Evolutionary conservation across 2,329 filamentous ascomycete genomes (phyloP).

Genomic region (Cladorrhinum sp.): DNA sequence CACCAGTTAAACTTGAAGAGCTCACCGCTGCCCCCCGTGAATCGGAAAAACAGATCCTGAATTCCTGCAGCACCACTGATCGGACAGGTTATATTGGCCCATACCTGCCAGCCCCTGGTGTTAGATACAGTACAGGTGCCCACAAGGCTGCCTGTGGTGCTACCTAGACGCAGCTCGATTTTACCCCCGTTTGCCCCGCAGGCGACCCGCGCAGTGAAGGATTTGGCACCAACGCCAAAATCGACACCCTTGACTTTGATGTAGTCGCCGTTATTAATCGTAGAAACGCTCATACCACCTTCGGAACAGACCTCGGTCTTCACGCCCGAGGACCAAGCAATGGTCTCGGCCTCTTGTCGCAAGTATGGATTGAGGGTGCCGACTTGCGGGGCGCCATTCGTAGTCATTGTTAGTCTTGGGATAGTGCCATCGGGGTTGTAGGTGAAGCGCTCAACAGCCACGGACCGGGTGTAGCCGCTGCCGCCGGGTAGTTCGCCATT

Average conservation of each 20-base stretch:
- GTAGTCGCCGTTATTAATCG: conserved; percentile 33
- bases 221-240: conserved; percentile 29
- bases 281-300: conserved; percentile 28
- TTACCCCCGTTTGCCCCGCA: conserved; percentile 26
- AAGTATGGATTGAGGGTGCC: conserved; percentile 29
- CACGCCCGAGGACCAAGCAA: conserved; percentile 26
- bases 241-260: conserved; percentile 34
- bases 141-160: conserved; percentile 25
- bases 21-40: conserved; percentile 2
- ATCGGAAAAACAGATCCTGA: conserved; percentile 17
- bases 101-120: conserved; percentile 29
- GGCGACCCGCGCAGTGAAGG: conserved; percentile 29
- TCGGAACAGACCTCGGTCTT: conserved; percentile 13
- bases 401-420: conserved; percentile 29
- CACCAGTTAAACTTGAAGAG: conserved; percentile 17
- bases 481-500: conserved; percentile 32
- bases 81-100: conserved; percentile 11
- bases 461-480: conserved; percentile 29
- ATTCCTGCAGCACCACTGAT: conserved; percentile 12
- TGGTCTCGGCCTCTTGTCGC: conserved; percentile 31
- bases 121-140: conserved; percentile 28
- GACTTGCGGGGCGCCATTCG: conserved; percentile 27
- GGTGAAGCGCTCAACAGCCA: conserved; percentile 29
- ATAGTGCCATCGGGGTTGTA: conserved; percentile 32
- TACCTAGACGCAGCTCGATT: conserved; percentile 31